Percentiles rank a stretch among this genome's conserved stretches.
These are phyloP conservation scores for Glarea lozoyensis DNA, from an alignment of 495 filamentous ascomycete species.

Conservation along the genomic window DNA sequence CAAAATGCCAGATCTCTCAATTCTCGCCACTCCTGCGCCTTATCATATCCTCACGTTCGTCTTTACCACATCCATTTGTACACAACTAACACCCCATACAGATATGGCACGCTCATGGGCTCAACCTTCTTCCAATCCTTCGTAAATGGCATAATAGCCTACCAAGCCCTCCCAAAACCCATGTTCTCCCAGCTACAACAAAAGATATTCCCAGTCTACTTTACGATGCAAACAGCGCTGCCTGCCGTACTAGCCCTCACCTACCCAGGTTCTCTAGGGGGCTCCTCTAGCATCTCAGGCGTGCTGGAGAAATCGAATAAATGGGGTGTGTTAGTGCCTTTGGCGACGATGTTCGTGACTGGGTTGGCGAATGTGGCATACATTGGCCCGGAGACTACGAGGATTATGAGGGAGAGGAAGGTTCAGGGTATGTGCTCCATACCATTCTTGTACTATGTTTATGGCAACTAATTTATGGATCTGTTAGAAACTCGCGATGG, in stretches of 20 bases:
- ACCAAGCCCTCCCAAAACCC: slow-evolving; percentile 61
- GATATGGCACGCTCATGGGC: slow-evolving; percentile 73
- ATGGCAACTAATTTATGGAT: too few species aligned
- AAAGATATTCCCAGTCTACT: slow-evolving; percentile 78
- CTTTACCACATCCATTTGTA: neutral
- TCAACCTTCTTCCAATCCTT: slow-evolving; percentile 81
- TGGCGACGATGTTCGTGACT: slow-evolving; percentile 53
- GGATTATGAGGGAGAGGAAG: slow-evolving; percentile 65
- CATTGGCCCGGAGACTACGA: slow-evolving; percentile 62
- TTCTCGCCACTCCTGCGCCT: slow-evolving; percentile 52
- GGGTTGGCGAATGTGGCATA: slow-evolving; percentile 57
- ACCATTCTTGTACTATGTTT: slow-evolving; percentile 7
- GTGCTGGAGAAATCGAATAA: slow-evolving; percentile 46
- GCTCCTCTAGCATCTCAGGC: slow-evolving; percentile 39
- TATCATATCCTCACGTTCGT: slow-evolving; percentile 71
- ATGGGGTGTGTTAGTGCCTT: slow-evolving; percentile 51
- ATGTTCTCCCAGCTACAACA: slow-evolving; percentile 74
- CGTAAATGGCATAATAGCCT: slow-evolving; percentile 66
- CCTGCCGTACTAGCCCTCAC: slow-evolving; percentile 72
- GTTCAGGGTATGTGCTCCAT: slow-evolving; percentile 50
- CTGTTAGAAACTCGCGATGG: slow-evolving; percentile 61
- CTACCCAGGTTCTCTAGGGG: slow-evolving; percentile 50
- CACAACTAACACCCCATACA: slow-evolving; percentile 23
- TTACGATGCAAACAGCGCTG: slow-evolving; percentile 66
- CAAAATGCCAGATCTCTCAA: slow-evolving; percentile 34